phyloP scores from a whole-genome alignment of 768 basidiomycete species.

The Boletus pseudo-olivaceus region DNA sequence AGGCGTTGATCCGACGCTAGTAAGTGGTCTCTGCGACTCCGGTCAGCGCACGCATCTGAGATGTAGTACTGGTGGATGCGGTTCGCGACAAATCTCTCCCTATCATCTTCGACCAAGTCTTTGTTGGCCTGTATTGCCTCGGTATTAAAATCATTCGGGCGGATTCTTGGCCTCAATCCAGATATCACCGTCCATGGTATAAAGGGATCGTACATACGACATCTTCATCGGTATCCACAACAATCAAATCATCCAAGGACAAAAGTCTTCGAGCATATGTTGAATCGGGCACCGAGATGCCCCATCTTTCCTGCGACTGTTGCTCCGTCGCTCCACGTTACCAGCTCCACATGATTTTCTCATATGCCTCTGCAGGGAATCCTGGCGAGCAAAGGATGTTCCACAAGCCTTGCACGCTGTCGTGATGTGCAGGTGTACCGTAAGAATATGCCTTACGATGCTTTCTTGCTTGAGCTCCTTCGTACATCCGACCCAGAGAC shows the following conservation, averaged over 20 bases:
- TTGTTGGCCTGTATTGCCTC: conserved; percentile 86
- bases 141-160: conserved; percentile 61
- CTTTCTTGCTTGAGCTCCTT: conserved; percentile 27
- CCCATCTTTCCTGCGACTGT: too few relatives aligned
- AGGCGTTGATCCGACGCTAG: too few relatives aligned
- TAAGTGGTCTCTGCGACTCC: too few relatives aligned
- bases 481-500: conserved; percentile 18
- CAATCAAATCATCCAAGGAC: not conserved
- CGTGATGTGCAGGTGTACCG: conserved; percentile 18
- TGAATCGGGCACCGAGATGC: not conserved
- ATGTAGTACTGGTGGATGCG: conserved; percentile 64
- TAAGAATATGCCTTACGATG: conserved; percentile 20
- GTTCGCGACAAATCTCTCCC: conserved; percentile 72
- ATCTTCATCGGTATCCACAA: not conserved
- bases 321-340: not conserved
- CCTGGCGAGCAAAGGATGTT: conserved; percentile 22
- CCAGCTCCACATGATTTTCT: conserved; percentile 14
- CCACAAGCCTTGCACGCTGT: conserved; percentile 18
- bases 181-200: conserved; percentile 66
- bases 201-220: not conserved
- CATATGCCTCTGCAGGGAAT: conserved; percentile 25
- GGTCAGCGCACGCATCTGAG: conserved; percentile 46
- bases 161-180: conserved; percentile 68
- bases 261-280: not conserved
- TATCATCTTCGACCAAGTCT: conserved; percentile 94